Percentiles rank a stretch among this genome's conserved stretches.
These are phyloP conservation scores for Auxenochlorella protothecoides DNA, from an alignment of 139 green algal species.

Conservation along the genomic window DNA sequence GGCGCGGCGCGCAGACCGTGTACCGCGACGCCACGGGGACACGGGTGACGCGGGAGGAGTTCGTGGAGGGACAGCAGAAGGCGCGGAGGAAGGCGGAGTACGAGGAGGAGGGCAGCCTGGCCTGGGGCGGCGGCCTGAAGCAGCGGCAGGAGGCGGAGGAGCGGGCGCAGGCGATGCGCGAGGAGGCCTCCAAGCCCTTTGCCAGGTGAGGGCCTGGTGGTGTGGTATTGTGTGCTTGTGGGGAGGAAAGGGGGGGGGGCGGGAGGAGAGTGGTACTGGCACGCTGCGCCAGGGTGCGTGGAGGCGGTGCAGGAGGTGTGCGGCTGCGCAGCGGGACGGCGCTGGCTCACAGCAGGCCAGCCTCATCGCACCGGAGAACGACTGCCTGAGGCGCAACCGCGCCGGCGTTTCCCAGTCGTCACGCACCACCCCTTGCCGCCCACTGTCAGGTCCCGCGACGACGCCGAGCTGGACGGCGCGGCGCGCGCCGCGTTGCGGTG, in stretches of 20 bases:
- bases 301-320: no score
- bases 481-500: conserved; percentile 47
- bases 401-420: no score
- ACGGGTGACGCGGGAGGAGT: conserved; percentile 43
- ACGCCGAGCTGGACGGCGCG: conserved; percentile 49
- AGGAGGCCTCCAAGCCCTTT: conserved; percentile 55
- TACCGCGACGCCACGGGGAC: conserved; percentile 60
- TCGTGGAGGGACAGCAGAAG: conserved; percentile 24
- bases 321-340: no score
- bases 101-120: conserved; percentile 36
- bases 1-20: conserved; percentile 50
- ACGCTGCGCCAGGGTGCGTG: no score
- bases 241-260: no score
- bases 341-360: no score
- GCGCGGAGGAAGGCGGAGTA: conserved; percentile 17
- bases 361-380: no score
- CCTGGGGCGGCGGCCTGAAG: conserved; percentile 61
- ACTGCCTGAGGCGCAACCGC: no score
- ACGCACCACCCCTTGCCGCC: no score
- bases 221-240: no score
- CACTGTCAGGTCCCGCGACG: conserved; percentile 16
- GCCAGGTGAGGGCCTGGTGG: conserved; percentile 15
- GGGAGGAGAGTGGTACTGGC: no score
- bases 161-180: conserved; percentile 18
- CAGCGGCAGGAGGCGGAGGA: conserved; percentile 45